A percentile compares a stretch with the other conserved stretches of the same genome.
Conservation (phyloP, 129 eudicot species). For the Artemisia argyi region DNA sequence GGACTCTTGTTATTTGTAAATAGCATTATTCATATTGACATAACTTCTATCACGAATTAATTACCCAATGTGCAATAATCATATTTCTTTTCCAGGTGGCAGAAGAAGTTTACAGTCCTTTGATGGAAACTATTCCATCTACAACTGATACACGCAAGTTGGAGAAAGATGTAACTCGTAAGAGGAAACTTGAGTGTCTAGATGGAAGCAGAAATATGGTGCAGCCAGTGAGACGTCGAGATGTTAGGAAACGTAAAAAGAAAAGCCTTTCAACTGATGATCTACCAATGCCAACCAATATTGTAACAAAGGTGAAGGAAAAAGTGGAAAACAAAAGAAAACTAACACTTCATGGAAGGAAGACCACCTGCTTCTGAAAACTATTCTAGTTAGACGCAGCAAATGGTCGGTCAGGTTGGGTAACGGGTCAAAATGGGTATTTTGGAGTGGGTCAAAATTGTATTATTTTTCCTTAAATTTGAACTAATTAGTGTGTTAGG, state of each 20-base stretch:
- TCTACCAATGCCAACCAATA: constrained; percentile 12
- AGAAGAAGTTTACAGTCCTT: background rate
- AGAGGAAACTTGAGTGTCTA: background rate
- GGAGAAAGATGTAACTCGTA: background rate
- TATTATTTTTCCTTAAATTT: too few relatives aligned
- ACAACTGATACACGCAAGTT: background rate
- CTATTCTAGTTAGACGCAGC: background rate
- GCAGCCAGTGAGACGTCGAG: background rate
- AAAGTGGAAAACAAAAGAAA: too few relatives aligned
- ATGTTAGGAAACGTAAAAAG: background rate
- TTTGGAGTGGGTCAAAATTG: background rate
- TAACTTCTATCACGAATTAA: background rate
- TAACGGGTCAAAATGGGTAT: background rate
- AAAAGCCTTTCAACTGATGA: background rate
- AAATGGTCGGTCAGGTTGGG: background rate
- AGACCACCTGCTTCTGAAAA: too few relatives aligned
- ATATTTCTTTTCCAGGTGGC: background rate
- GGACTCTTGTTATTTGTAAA: background rate
- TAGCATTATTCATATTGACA: background rate
- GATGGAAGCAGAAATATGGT: background rate
- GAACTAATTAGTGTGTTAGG: too few relatives aligned
- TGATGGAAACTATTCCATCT: background rate
- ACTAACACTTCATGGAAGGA: too few relatives aligned
- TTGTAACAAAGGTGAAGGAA: constrained; percentile 5
- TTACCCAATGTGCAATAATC: background rate